Conservation (phyloP, 176 grass and related monocot genomes). For the Saccharum spontaneum region DNA sequence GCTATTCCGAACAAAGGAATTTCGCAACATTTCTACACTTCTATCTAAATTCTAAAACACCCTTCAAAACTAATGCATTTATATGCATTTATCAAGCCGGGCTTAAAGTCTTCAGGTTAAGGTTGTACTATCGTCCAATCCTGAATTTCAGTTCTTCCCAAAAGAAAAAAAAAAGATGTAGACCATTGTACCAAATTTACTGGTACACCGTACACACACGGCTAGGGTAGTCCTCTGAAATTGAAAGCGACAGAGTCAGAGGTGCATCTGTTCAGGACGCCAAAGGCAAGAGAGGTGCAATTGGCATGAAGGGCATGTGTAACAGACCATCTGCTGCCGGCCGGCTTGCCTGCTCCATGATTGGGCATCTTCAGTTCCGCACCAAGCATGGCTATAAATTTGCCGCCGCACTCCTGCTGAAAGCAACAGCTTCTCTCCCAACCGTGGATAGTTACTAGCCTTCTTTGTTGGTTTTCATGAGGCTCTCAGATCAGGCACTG, state of each 20-base stretch:
- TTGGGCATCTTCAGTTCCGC: no score
- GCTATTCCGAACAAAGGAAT: neutral
- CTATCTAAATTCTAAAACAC: neutral
- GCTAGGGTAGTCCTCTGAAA: neutral
- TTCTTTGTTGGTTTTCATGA: neutral
- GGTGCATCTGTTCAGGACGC: neutral
- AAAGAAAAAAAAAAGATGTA: neutral
- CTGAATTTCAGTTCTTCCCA: neutral
- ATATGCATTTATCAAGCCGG: neutral
- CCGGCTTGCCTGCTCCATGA: neutral
- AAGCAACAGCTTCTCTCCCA: neutral
- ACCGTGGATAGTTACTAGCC: neutral
- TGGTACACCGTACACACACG: neutral
- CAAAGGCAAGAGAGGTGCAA: neutral
- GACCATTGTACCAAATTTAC: neutral
- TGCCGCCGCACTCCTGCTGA: neutral
- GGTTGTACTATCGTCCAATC: neutral
- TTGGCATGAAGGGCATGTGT: constrained; percentile 29
- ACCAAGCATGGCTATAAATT: constrained; percentile 10
- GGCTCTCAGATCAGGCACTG: neutral
- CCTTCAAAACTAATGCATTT: neutral
- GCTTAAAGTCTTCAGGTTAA: neutral
- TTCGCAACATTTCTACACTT: neutral
- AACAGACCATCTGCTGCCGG: constrained; percentile 3
- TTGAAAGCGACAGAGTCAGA: neutral